Conservation (phyloP, 1,139 yeast genomes). For the Candida tetrigidarum region DNA sequence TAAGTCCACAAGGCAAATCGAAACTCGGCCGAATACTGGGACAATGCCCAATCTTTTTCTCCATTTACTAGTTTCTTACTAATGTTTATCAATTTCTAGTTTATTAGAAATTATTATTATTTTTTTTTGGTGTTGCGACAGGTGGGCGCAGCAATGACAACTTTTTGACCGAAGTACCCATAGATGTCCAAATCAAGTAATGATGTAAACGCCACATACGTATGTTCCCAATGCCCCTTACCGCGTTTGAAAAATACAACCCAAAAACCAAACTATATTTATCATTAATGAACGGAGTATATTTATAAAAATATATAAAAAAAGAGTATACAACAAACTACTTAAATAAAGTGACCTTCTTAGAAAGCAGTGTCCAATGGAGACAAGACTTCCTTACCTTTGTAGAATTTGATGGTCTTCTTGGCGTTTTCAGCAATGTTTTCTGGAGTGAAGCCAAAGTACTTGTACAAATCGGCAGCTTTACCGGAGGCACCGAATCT, state of each 20-base stretch:
- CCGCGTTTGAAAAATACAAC: neutral
- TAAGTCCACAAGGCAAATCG: no score
- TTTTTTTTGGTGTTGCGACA: no score
- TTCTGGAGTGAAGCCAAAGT: constrained; percentile 91
- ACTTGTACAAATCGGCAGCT: constrained; percentile 80
- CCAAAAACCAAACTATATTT: neutral
- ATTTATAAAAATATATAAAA: no score
- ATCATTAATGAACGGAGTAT: no score
- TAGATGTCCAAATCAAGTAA: no score
- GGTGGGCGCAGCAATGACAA: no score
- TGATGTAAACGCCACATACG: no score
- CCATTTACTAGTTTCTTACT: neutral
- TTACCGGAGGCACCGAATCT: constrained; percentile 98
- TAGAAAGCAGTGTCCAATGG: constrained; percentile 84
- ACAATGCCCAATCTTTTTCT: neutral
- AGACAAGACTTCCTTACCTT: constrained; percentile 71
- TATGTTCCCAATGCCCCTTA: no score
- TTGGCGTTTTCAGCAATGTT: constrained; percentile 88
- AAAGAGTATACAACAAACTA: neutral
- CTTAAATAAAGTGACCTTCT: constrained; percentile 7
- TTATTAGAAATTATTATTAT: no score
- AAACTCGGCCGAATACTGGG: no score
- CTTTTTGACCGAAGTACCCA: no score
- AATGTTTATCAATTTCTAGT: no score
- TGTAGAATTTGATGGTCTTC: constrained; percentile 81